Base-by-base conservation (phyloP, 495 filamentous ascomycete genomes). In the Talaromyces nanjingensis region DNA sequence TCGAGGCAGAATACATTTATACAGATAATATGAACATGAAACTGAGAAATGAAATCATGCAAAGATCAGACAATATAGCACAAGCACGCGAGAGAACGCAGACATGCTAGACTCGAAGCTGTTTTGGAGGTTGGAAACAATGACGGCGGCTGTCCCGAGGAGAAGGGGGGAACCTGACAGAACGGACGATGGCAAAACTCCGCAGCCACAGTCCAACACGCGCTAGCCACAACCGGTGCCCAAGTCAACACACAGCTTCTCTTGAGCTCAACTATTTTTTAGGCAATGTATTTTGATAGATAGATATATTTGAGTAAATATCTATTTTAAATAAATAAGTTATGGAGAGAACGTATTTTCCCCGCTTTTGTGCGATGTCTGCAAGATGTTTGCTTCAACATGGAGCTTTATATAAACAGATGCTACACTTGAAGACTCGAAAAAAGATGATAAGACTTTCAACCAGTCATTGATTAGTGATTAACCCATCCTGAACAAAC, bases 1-100 rank as follows among this genome's bases (percentile, higher is more conserved):
- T 92, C 64, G 91, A 90, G 71, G 88, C 90, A 49, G 92, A 93
- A 79, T 87, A 97, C 92, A 97, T 96, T 78, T 69, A 61, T 64
- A 72, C 63, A 27, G 27, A 56, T 45, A 25, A 11, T 59, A 64
- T 53, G 11, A 27, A 37, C 55, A 64, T 59, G 33, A 25, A 64
- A 64, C 54, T 12, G 18, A 37, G 37, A 9, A 53, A 64, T 14
- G 12, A 58, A 29, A 47, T 11, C 14, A 62, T 34, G 33, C 18
- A 53, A 14, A 37, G 31, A 59, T 33, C 8, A 37, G 14, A 33
- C 27, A 59, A 37, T 59, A 37, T 34, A 59, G 56, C 27, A 59
- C 56, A 6, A 11, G 56, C 9, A 37, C 6, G 56, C n/a, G 56
- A 37, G n/a, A 11, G 12, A 20, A 18, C 3, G 56, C 56, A 59